Evolutionary conservation across 805 yeast species (phyloP), one percentile per base, ranked within the genome.

Genomic region (Zygosaccharomyces siamensis): DNA sequence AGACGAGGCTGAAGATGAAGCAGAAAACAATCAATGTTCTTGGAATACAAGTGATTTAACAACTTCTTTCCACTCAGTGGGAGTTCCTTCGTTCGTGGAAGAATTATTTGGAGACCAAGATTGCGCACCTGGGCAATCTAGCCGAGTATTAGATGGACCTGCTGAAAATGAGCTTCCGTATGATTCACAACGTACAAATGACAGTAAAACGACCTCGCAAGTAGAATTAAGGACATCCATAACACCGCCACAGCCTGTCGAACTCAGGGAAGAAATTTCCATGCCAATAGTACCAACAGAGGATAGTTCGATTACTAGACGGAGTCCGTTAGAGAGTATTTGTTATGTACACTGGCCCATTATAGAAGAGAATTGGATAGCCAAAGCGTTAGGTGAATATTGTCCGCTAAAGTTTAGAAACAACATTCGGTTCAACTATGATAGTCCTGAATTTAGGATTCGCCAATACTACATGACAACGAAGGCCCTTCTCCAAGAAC

Each of bases 1-100:
- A 18, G 47, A 46, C 23, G 37, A 43, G 20, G 64, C 54, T 55
- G 51, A 66, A 61, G 36, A 72, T 18, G 21, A 33, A 18, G 27
- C 18, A 6, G 31, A 24, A 12, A 20, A 23, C 28, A 18, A 23
- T 23, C 24, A 38, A 23, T 5, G 18, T 4, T 30, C 26, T n/a
- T 40, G 37, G 37, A 7, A 10, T 5, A 32, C 21, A 1, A 27
- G 20, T 7, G 8, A 28, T 30, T 27, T 28, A 32, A 40, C 43
- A 4, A 26, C 36, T 23, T 23, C 33, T n/a, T 40, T 40, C 36
- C 11, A 30, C 10, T 24, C 44, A 16, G 7, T 7, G 7, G 10
- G 36, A 12, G 21, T 26, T 3, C 31, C 43, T n/a, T 23, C 43
- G 1, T 26, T 39, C 10, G 43, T 26, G 2, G 43, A 39, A n/a